phyloP scores from a whole-genome alignment of 78 protist genomes.

The Corallochytrium limacisporum region DNA sequence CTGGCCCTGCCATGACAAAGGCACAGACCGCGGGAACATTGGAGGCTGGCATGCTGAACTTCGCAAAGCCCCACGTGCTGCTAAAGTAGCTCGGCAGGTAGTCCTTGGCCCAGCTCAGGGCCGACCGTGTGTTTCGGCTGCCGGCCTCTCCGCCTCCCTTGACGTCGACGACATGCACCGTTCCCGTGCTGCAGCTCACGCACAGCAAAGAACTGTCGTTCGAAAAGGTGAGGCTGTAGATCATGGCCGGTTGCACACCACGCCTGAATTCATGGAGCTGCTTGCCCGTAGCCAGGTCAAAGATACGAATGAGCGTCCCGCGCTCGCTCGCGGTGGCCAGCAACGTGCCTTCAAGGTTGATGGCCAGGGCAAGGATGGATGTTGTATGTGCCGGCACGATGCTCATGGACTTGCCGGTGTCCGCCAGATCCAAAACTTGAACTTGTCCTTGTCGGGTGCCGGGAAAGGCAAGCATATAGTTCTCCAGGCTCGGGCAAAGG shows the following conservation, averaged over 20 bases:
- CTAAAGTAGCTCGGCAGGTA: slow-evolving; percentile 73
- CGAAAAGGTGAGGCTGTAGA: slow-evolving; percentile 60
- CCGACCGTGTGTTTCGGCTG: not conserved
- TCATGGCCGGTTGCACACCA: slow-evolving; percentile 72
- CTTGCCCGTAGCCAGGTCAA: slow-evolving; percentile 63
- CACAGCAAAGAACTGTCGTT: slow-evolving; percentile 50
- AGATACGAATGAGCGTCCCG: slow-evolving; percentile 88
- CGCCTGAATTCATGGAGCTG: slow-evolving; percentile 70
- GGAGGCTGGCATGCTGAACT: slow-evolving; percentile 66
- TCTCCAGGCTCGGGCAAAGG: not conserved
- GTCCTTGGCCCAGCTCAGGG: slow-evolving; percentile 49
- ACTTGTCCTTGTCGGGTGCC: not conserved
- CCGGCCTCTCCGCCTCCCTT: too few species aligned
- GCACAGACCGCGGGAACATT: slow-evolving; percentile 66
- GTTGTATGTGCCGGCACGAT: slow-evolving; percentile 58
- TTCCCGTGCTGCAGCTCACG: slow-evolving; percentile 77
- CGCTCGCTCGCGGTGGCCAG: slow-evolving; percentile 67
- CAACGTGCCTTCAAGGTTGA: slow-evolving; percentile 71
- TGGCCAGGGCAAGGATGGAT: slow-evolving; percentile 48
- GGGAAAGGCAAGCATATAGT: slow-evolving; percentile 17
- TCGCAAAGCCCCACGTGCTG: slow-evolving; percentile 86
- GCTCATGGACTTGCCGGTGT: slow-evolving; percentile 9
- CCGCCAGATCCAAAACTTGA: slow-evolving; percentile 5
- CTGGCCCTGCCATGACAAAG: too few species aligned
- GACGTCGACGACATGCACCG: slow-evolving; percentile 77